Percentiles rank a stretch among this genome's conserved stretches.
Evolutionary conservation across 768 basidiomycete genomes (phyloP).

Genomic region (Rhizopogon vesiculosus): DNA sequence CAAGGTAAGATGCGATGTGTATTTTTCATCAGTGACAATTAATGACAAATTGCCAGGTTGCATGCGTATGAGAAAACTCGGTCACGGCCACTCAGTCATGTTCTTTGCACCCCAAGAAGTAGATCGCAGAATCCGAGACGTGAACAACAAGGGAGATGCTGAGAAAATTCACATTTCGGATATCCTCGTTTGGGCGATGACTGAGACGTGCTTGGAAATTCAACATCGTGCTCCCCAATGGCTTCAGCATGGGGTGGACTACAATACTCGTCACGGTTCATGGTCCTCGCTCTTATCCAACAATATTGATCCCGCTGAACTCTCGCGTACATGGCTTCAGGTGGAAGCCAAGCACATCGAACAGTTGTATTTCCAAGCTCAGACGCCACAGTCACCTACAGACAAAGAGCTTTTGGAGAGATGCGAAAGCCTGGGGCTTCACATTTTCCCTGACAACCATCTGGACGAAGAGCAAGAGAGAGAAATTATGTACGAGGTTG

Average conservation of each 20-base stretch:
- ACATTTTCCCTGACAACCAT: neutral
- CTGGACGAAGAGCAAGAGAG: constrained; percentile 41
- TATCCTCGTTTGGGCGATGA: constrained; percentile 42
- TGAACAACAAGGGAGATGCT: constrained; percentile 7
- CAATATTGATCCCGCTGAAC: neutral
- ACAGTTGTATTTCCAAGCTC: neutral
- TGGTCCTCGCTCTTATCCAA: constrained; percentile 13
- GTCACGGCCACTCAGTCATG: constrained; percentile 40
- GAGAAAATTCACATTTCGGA: constrained; percentile 19
- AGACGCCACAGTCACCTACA: neutral
- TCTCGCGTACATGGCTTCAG: constrained; percentile 12
- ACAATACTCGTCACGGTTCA: constrained; percentile 19
- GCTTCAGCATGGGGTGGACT: constrained; percentile 37
- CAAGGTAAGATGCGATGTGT: constrained; percentile 34
- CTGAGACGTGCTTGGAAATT: constrained; percentile 37
- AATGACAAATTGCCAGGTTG: constrained; percentile 32
- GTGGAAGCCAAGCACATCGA: neutral
- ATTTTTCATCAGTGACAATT: neutral
- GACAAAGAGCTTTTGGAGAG: neutral
- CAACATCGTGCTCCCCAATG: constrained; percentile 34
- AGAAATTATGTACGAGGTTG: constrained; percentile 35
- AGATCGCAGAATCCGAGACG: constrained; percentile 31
- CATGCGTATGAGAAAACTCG: constrained; percentile 51
- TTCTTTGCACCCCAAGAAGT: constrained; percentile 46
- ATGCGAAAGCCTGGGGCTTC: neutral